These are phyloP conservation scores for Smittium culicis DNA, from an alignment of 371 early-diverging fungal species.

Conservation along the genomic window DNA sequence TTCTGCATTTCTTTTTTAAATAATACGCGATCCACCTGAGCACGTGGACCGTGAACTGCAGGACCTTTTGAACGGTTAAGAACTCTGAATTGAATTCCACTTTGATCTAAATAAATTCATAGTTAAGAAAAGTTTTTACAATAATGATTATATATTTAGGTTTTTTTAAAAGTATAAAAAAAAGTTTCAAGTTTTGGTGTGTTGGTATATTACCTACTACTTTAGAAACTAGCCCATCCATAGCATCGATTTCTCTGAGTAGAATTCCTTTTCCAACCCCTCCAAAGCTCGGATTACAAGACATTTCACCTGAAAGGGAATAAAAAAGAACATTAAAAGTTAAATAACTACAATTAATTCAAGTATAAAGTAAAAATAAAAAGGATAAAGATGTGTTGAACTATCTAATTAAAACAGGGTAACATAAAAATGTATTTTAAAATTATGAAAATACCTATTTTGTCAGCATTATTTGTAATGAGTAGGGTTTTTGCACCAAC, in stretches of 20 bases:
- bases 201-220: slow-evolving; percentile 32
- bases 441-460: no score
- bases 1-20: slow-evolving; percentile 62
- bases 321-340: no score
- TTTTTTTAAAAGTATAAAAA: no score
- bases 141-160: no score
- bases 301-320: slow-evolving; percentile 78
- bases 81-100: slow-evolving; percentile 78
- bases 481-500: slow-evolving; percentile 59
- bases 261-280: slow-evolving; percentile 75
- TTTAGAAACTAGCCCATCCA: slow-evolving; percentile 68
- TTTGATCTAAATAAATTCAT: slow-evolving; percentile 41
- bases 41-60: slow-evolving; percentile 76
- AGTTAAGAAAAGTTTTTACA: no score
- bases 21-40: slow-evolving; percentile 66
- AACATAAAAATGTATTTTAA: no score
- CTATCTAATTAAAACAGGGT: no score
- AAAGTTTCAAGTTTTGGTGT: no score
- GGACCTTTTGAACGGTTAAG: slow-evolving; percentile 74
- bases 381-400: no score
- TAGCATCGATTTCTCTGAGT: slow-evolving; percentile 67
- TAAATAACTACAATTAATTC: no score
- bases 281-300: slow-evolving; percentile 79
- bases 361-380: no score
- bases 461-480: slow-evolving; percentile 61